phyloP scores from a whole-genome alignment of 257 asterid species.

The Linaria vulgaris region DNA sequence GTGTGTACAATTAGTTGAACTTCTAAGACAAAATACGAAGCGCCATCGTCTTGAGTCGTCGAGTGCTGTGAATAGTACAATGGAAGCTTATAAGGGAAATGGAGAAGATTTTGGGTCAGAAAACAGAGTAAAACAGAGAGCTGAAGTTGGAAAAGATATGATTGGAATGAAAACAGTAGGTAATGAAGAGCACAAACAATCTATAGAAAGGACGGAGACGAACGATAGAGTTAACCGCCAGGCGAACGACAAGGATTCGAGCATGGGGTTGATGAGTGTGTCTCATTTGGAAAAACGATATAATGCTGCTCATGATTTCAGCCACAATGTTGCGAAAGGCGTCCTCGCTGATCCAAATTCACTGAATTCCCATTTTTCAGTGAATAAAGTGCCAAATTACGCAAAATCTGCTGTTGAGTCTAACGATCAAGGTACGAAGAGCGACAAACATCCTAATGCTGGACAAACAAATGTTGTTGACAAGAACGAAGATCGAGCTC shows the following conservation, averaged over 20 bases:
- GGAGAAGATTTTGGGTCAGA: constrained; percentile 7
- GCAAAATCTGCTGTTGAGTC: neutral
- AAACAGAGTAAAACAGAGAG: constrained; percentile 13
- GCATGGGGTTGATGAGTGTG: too few species aligned
- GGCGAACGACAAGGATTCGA: neutral
- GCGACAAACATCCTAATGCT: neutral
- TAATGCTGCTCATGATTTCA: too few species aligned
- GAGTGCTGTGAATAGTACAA: constrained; percentile 20
- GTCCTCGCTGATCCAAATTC: neutral
- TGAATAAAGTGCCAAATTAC: neutral
- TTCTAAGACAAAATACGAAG: constrained; percentile 32
- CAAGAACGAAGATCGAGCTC: neutral
- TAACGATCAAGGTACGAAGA: neutral
- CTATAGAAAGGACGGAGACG: constrained; percentile 17
- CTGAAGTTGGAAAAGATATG: constrained; percentile 4
- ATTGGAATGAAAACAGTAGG: neutral
- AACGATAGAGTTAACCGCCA: constrained; percentile 7
- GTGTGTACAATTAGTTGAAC: constrained; percentile 16
- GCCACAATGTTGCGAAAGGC: too few species aligned
- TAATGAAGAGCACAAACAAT: constrained; percentile 21
- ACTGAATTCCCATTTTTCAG: neutral
- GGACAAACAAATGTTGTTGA: neutral
- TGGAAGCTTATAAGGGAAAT: neutral
- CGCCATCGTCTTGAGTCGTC: constrained; percentile 26
- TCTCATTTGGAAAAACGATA: neutral